Evolutionary conservation across 2,329 filamentous ascomycete genomes (phyloP).

Genomic region (Cercospora sesami): DNA sequence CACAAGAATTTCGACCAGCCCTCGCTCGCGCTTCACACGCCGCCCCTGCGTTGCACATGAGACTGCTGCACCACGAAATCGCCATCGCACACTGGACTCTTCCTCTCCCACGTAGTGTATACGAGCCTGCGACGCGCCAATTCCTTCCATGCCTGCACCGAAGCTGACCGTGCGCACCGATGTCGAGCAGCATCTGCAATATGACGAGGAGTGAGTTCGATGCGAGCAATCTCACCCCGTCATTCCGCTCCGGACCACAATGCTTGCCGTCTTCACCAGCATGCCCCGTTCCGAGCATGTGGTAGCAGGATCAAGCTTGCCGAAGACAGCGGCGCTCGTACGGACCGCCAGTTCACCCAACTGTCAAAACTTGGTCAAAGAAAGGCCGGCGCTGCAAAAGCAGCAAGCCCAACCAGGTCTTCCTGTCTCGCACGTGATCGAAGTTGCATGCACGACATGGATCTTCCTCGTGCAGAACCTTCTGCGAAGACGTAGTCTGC

Average conservation of each 20-base stretch:
- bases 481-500: background rate
- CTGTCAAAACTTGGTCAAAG: background rate
- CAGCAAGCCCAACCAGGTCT: background rate
- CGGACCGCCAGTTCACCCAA: background rate
- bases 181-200: slow-evolving; percentile 3
- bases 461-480: slow-evolving; percentile 10
- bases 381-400: background rate
- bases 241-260: background rate
- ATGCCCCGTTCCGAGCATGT: background rate
- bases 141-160: background rate
- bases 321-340: background rate
- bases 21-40: background rate
- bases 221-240: background rate
- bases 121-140: background rate
- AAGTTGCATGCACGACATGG: slow-evolving; percentile 10
- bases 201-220: background rate
- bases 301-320: background rate
- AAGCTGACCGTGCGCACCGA: background rate
- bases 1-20: background rate
- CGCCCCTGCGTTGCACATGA: background rate
- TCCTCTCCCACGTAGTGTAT: background rate
- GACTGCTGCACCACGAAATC: slow-evolving; percentile 1
- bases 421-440: background rate
- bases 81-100: background rate
- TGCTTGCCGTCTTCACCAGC: background rate